Evolutionary conservation across 345 rosid genomes (phyloP).

Genomic region (Eucalyptus fibrosa): DNA sequence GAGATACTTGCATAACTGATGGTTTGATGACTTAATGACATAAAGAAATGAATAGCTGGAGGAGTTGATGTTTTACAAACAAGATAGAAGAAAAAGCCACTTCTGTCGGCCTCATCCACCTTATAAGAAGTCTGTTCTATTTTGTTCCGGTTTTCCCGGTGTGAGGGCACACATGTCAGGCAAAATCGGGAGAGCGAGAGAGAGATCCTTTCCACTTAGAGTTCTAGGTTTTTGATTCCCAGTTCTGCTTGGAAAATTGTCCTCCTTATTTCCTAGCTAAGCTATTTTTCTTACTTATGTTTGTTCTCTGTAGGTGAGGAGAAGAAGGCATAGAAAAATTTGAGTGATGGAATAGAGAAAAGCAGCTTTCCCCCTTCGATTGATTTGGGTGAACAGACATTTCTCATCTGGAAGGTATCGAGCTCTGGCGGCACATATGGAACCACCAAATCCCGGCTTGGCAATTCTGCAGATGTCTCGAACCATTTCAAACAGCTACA

Average conservation of each 20-base stretch:
- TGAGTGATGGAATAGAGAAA: neutral
- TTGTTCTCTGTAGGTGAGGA: neutral
- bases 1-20: neutral
- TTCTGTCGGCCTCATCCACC: neutral
- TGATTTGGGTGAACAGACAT: neutral
- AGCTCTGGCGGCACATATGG: neutral
- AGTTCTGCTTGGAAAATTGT: neutral
- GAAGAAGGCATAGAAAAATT: neutral
- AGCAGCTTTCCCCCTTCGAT: neutral
- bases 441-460: neutral
- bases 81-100: neutral
- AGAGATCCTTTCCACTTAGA: neutral
- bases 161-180: neutral
- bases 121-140: neutral
- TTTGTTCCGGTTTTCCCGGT: neutral
- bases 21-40: neutral
- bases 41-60: neutral
- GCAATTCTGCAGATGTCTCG: neutral
- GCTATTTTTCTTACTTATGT: neutral
- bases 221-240: neutral
- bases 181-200: neutral
- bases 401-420: neutral
- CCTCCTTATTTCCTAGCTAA: neutral
- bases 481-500: neutral
- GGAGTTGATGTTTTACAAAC: neutral